phyloP scores from a whole-genome alignment of 108 stramenopile genomes.

The Skeletonema costatum region DNA sequence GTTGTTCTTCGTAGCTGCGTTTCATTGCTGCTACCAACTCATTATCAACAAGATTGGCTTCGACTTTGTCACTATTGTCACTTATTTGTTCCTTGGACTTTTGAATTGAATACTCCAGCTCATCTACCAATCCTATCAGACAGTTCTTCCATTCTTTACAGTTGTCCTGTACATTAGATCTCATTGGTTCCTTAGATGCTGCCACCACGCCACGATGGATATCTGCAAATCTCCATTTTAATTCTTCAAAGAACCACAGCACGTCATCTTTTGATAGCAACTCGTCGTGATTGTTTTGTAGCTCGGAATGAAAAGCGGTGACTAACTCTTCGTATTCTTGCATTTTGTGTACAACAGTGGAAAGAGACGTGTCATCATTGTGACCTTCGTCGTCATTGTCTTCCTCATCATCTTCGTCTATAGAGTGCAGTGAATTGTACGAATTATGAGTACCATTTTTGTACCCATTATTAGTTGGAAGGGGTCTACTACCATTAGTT shows the following conservation, averaged over 20 bases:
- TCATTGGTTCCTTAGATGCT: neutral
- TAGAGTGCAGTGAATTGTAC: neutral
- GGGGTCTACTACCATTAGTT: neutral
- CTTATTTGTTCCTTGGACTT: neutral
- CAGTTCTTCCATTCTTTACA: constrained; percentile 23
- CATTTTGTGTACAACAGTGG: constrained; percentile 7
- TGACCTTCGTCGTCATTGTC: neutral
- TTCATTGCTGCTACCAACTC: constrained; percentile 9
- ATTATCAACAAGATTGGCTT: neutral
- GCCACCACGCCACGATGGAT: constrained; percentile 8
- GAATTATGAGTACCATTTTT: neutral
- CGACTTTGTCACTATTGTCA: neutral
- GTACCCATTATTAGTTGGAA: neutral
- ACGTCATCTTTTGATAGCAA: constrained; percentile 13
- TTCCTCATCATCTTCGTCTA: neutral
- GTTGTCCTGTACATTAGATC: neutral
- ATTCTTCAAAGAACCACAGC: constrained; percentile 33
- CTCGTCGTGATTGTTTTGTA: constrained; percentile 11
- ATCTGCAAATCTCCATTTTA: constrained; percentile 42
- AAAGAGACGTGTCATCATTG: neutral
- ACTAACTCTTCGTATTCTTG: constrained; percentile 29
- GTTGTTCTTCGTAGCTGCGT: constrained; percentile 1
- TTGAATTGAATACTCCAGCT: constrained; percentile 5
- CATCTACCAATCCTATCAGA: constrained; percentile 16
- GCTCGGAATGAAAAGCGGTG: constrained; percentile 27